Base-by-base conservation (phyloP, 306 rosid species). In the Mimosa bimucronata region DNA sequence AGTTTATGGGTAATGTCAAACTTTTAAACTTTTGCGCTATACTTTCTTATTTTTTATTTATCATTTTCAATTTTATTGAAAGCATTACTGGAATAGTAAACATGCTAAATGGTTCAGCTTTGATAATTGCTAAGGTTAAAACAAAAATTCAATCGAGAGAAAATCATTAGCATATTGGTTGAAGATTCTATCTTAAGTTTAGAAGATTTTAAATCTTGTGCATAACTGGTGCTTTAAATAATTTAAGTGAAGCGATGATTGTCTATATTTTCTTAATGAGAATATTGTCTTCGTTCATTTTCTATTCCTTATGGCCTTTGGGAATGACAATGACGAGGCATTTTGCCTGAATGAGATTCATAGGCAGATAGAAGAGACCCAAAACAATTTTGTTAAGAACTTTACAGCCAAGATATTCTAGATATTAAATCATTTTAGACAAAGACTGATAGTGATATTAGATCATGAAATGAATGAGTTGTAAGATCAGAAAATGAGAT, bases 1-100 rank as follows among this genome's bases (percentile, higher is more conserved):
- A 46, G 97, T 96, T 75, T 93, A 91, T 53, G 98, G 98, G 98
- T 95, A 93, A 79, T 84, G 78, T 29, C 79, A 78, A 41, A 58
- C 80, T 80, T 83, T 57, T 25, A 41, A 21, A 57, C 71, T 73
- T 50, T 46, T 75, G 75, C 25, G 41, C 82, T 67, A 21, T 1
- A 25, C 25, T 79, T 71, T 58, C 38, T 25, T 81, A 75, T 3
- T 31, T 19, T 50, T 52, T 28, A 0, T n/a, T 58, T 55, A 21
- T 55, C 29, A n/a, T 55, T 5, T 9, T 72, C 1, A 8, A 46
- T 29, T 30, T 71, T 46, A 15, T 48, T 71, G 25, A 21, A 26
- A 46, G 61, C 61, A 26, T 71, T 31, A 66, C 44, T 66, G 71
- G 28, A 67, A 5, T 72, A 18, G 19, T 72, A 0, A 6, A 72